phyloP scores from a whole-genome alignment of 2,329 filamentous ascomycete species.

The Fusarium sp. region DNA sequence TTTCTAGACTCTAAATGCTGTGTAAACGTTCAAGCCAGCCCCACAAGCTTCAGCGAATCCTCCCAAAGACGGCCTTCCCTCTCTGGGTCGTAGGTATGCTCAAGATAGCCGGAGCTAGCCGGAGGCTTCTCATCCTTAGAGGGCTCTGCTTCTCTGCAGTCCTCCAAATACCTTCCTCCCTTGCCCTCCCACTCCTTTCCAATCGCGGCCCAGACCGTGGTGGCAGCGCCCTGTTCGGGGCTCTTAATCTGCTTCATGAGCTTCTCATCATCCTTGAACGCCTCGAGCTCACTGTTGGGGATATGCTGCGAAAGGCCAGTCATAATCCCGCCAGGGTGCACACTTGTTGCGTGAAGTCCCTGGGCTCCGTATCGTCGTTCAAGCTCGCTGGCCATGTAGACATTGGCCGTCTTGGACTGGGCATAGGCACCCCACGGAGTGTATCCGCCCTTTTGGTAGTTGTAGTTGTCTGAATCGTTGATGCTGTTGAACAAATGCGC shows the following conservation, averaged over 20 bases:
- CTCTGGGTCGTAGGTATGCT: slow-evolving; percentile 25
- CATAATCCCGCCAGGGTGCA: slow-evolving; percentile 19
- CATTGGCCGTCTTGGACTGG: slow-evolving; percentile 38
- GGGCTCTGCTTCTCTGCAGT: slow-evolving; percentile 20
- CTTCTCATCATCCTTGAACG: background rate
- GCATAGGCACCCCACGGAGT: slow-evolving; percentile 22
- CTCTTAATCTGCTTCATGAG: slow-evolving; percentile 6
- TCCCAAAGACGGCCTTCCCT: slow-evolving; percentile 29
- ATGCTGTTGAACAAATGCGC: slow-evolving; percentile 48
- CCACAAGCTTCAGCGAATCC: slow-evolving; percentile 33
- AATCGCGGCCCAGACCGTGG: slow-evolving; percentile 36
- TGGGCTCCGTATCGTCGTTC: slow-evolving; percentile 28
- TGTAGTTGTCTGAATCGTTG: slow-evolving; percentile 25
- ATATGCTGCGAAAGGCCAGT: slow-evolving; percentile 1
- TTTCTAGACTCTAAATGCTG: background rate
- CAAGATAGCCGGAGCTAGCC: slow-evolving; percentile 3
- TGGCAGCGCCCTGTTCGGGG: slow-evolving; percentile 37
- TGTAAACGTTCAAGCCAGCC: slow-evolving; percentile 4
- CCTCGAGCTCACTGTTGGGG: background rate
- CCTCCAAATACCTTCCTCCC: slow-evolving; percentile 31
- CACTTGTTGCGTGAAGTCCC: slow-evolving; percentile 27
- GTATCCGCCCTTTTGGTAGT: slow-evolving; percentile 21
- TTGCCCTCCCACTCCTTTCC: slow-evolving; percentile 30
- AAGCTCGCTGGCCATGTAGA: slow-evolving; percentile 41
- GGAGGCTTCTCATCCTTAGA: background rate